Conservation (phyloP, 2,329 filamentous ascomycete species). For the Fusarium chlamydosporum region DNA sequence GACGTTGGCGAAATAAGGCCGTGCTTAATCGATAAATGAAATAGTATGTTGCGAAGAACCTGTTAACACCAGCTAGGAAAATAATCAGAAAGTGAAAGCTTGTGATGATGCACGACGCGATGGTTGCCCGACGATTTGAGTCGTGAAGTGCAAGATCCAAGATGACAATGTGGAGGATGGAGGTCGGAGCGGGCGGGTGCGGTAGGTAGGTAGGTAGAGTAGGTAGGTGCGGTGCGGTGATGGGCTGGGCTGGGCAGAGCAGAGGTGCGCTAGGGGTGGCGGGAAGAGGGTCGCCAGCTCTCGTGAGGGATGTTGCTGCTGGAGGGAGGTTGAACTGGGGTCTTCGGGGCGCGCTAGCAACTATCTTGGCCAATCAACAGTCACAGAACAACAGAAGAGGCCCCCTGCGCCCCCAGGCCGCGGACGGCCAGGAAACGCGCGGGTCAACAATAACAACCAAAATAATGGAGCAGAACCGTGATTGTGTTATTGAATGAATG, state of each 20-base stretch:
- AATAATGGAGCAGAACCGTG: constrained; percentile 43
- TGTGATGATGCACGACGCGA: constrained; percentile 41
- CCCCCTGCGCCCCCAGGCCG: constrained; percentile 40
- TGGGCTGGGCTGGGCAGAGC: constrained; percentile 34
- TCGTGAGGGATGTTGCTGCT: constrained; percentile 48
- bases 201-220: constrained; percentile 16
- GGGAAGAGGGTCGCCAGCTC: constrained; percentile 47
- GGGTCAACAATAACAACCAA: constrained; percentile 52
- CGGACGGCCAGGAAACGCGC: constrained; percentile 52
- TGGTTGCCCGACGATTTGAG: constrained; percentile 33
- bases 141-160: constrained; percentile 45
- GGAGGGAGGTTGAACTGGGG: constrained; percentile 51
- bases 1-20: constrained; percentile 24
- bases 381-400: constrained; percentile 18
- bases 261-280: constrained; percentile 47
- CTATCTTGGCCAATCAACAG: constrained; percentile 41
- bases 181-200: constrained; percentile 43
- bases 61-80: constrained; percentile 5
- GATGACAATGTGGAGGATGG: constrained; percentile 39
- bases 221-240: constrained; percentile 5
- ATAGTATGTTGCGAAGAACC: constrained; percentile 21
- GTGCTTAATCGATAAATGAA: constrained; percentile 26
- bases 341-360: constrained; percentile 46
- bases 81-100: constrained; percentile 27
- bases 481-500: constrained; percentile 30